Evolutionary conservation across 2,329 filamentous ascomycete species (phyloP).

Genomic region (Phyllosticta capitalensis): DNA sequence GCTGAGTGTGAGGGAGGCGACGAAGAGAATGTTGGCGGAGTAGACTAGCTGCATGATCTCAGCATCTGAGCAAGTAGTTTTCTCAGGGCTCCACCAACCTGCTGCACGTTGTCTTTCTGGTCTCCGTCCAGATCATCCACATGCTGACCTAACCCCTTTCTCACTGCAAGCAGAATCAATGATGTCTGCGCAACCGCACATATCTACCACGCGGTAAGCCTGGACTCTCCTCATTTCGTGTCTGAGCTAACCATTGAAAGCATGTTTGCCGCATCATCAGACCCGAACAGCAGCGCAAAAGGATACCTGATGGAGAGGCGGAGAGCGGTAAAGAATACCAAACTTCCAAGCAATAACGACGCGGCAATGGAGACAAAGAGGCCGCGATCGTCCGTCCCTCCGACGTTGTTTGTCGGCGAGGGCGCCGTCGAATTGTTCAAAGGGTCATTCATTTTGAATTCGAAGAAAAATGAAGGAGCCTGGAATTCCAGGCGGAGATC

Average conservation of each 20-base stretch:
- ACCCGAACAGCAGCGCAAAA: background rate
- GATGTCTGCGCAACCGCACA: slow-evolving; percentile 9
- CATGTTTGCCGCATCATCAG: slow-evolving; percentile 1
- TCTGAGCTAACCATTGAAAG: background rate
- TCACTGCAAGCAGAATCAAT: slow-evolving; percentile 1
- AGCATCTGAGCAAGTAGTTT: background rate
- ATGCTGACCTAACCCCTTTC: slow-evolving; percentile 7
- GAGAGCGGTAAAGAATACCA: background rate
- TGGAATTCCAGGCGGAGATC: background rate
- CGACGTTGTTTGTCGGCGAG: background rate
- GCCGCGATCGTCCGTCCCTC: slow-evolving; percentile 1
- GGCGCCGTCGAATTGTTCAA: background rate
- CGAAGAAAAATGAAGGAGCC: background rate
- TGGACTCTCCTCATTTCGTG: background rate
- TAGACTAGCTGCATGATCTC: background rate
- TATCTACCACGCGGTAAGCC: background rate
- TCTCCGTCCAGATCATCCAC: background rate
- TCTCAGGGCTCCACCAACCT: background rate
- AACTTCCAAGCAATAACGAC: background rate
- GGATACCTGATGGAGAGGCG: slow-evolving; percentile 4
- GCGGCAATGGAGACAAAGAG: slow-evolving; percentile 4
- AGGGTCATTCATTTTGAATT: background rate
- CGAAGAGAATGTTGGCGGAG: slow-evolving; percentile 14
- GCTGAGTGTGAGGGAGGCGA: slow-evolving; percentile 14
- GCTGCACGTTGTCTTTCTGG: background rate